Evolutionary conservation across 2,329 filamentous ascomycete species (phyloP).

Genomic region (Microdochium paspali): DNA sequence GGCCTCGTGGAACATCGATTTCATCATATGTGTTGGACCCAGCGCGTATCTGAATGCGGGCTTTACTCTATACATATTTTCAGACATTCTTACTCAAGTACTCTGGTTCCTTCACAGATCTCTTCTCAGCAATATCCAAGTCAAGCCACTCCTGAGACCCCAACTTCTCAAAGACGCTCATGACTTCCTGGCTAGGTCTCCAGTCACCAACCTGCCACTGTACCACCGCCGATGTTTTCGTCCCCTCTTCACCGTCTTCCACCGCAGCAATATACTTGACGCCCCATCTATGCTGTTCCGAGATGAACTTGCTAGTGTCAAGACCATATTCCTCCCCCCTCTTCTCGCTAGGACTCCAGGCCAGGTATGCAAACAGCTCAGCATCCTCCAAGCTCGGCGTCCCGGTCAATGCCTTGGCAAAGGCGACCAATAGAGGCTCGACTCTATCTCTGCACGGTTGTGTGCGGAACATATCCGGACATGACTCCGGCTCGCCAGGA

Average conservation of each 20-base stretch:
- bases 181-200: slow-evolving; percentile 10
- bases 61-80: too few species aligned
- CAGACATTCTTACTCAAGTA: too few species aligned
- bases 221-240: slow-evolving; percentile 4
- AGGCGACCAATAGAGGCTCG: slow-evolving; percentile 13
- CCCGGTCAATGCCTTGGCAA: slow-evolving; percentile 9
- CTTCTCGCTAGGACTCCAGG: slow-evolving; percentile 10
- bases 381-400: slow-evolving; percentile 12
- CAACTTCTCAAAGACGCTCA: slow-evolving; percentile 9
- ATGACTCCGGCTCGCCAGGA: slow-evolving; percentile 3
- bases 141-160: slow-evolving; percentile 11
- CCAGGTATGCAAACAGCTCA: slow-evolving; percentile 11
- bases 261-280: slow-evolving; percentile 8
- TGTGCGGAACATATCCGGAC: slow-evolving; percentile 11
- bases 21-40: too few species aligned
- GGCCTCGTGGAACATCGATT: too few species aligned
- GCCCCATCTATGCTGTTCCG: slow-evolving; percentile 13
- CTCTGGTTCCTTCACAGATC: too few species aligned
- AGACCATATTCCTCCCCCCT: slow-evolving; percentile 3
- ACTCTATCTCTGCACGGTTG: slow-evolving; percentile 8
- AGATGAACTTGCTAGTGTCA: too few species aligned
- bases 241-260: slow-evolving; percentile 2
- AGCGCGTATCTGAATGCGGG: too few species aligned
- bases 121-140: slow-evolving; percentile 5
- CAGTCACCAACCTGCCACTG: slow-evolving; percentile 14